Evolutionary conservation across 345 rosid genomes (phyloP).

Genomic region (Eucalyptus virginea): DNA sequence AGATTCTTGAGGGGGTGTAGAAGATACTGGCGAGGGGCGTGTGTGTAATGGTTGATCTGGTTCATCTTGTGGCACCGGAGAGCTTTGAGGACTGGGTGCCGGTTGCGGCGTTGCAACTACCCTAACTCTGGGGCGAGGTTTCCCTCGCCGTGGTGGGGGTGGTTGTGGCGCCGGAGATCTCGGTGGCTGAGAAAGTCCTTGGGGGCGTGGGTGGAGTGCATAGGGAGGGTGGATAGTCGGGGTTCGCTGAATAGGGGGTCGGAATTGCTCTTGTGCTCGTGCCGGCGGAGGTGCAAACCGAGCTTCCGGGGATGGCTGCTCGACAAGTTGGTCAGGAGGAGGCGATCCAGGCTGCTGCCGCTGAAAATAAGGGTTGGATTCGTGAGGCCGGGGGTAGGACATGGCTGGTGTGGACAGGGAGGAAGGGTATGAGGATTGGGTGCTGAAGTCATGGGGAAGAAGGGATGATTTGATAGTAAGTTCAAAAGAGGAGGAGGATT

Average conservation of each 20-base stretch:
- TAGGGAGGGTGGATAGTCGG: fast-evolving
- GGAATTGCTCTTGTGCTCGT: fast-evolving
- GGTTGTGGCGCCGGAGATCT: background rate
- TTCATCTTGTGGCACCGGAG: background rate
- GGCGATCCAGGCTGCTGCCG: background rate
- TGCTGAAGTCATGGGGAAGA: background rate
- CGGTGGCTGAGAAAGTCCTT: background rate
- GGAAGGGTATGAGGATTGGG: background rate
- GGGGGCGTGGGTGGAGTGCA: background rate
- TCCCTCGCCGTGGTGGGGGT: background rate
- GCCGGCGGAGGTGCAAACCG: background rate
- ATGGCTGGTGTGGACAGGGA: background rate
- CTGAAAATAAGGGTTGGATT: slow-evolving; percentile 54
- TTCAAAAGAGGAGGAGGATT: slow-evolving; percentile 17
- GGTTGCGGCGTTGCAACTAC: background rate
- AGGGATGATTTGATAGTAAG: background rate
- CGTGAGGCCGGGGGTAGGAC: slow-evolving; percentile 4
- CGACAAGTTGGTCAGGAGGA: background rate
- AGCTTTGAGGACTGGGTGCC: background rate
- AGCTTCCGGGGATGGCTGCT: background rate
- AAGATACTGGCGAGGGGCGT: fast-evolving
- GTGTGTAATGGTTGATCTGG: background rate
- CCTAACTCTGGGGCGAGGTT: background rate
- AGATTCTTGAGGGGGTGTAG: background rate
- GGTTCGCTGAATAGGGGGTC: fast-evolving